Percentiles rank a stretch among this genome's conserved stretches.
These are phyloP conservation scores for Globisporangium barbulae DNA, from an alignment of 352 stramenopile species.

Conservation along the genomic window DNA sequence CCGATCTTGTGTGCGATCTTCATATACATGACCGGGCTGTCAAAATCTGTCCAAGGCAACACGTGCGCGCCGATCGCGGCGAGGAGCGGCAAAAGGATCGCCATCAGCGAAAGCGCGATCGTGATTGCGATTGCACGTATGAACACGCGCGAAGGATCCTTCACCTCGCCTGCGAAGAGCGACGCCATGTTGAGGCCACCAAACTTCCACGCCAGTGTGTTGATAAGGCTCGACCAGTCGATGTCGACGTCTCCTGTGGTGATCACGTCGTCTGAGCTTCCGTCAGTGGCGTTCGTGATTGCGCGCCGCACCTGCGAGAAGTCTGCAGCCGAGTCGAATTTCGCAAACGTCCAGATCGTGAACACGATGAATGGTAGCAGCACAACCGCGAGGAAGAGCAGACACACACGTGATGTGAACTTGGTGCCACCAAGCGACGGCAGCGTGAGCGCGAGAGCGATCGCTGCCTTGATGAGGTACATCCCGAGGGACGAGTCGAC, in stretches of 20 bases:
- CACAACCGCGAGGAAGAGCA: conserved; percentile 12
- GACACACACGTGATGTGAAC: conserved; percentile 15
- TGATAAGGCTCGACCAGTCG: conserved; percentile 72
- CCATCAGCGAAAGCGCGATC: conserved; percentile 52
- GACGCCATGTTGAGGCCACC: conserved; percentile 86
- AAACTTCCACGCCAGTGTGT: conserved; percentile 94
- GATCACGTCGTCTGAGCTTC: background rate
- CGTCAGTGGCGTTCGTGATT: conserved; percentile 4
- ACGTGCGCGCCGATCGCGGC: conserved; percentile 42
- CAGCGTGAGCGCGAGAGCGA: conserved; percentile 17
- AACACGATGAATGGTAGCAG: conserved; percentile 22
- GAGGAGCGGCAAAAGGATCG: conserved; percentile 79
- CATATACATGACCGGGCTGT: background rate
- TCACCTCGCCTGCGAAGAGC: conserved; percentile 82
- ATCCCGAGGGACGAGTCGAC: background rate
- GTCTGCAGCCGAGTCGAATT: conserved; percentile 6
- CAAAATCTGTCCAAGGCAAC: background rate
- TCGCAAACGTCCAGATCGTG: conserved; percentile 16
- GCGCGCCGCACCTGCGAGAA: conserved; percentile 4
- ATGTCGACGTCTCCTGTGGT: conserved; percentile 20
- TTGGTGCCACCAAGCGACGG: conserved; percentile 22
- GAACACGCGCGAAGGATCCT: conserved; percentile 67
- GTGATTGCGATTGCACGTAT: conserved; percentile 67
- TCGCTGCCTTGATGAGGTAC: conserved; percentile 20
- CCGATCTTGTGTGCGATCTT: background rate